Percentiles rank a stretch among this genome's conserved stretches.
Conservation (phyloP, 345 rosid species). For the Pugionium cornutum region DNA sequence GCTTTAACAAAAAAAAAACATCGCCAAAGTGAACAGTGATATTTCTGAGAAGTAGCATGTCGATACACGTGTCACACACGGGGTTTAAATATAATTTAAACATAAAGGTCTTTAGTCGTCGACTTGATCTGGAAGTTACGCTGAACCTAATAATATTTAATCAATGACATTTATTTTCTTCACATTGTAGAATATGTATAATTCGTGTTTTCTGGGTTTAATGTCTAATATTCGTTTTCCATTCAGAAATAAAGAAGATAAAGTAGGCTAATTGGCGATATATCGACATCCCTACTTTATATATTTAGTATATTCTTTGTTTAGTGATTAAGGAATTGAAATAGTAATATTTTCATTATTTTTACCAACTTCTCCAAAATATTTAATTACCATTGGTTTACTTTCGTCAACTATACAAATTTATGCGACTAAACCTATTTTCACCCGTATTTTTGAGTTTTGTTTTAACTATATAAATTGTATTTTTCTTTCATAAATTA, state of each 20-base stretch:
- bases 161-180: not conserved
- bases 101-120: not conserved
- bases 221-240: slow-evolving; percentile 22
- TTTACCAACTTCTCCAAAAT: not conserved
- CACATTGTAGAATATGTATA: not conserved
- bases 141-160: slow-evolving; percentile 5
- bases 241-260: not conserved
- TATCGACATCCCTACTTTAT: slow-evolving; percentile 30
- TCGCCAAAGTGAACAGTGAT: not conserved
- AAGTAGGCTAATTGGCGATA: slow-evolving; percentile 17
- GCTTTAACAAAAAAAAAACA: too few relatives aligned
- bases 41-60: not conserved
- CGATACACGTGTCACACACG: slow-evolving; percentile 6
- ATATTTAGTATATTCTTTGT: not conserved
- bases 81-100: too few relatives aligned
- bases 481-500: too few relatives aligned
- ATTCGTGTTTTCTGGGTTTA: slow-evolving; percentile 8
- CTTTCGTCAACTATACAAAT: too few relatives aligned
- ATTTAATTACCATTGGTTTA: not conserved
- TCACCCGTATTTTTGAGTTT: too few relatives aligned
- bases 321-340: slow-evolving; percentile 20
- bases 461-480: too few relatives aligned
- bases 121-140: slow-evolving; percentile 10
- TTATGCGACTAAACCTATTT: too few relatives aligned
- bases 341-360: not conserved